Evolutionary conservation across 371 early-diverging fungal genomes (phyloP).

Genomic region (Haplosporangium sp.): DNA sequence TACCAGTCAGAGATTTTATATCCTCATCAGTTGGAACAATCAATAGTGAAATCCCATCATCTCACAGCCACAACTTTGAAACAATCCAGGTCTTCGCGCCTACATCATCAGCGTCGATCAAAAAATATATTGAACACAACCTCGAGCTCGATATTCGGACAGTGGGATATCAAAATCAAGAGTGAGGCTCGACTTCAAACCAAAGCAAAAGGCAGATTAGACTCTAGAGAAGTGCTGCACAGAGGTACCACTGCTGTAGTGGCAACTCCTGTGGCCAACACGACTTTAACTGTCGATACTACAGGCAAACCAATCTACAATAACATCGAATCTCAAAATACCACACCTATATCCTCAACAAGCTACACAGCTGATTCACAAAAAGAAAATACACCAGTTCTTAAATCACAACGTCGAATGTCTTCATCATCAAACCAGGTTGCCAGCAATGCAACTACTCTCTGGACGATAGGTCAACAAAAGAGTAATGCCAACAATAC

Average conservation of each 20-base stretch:
- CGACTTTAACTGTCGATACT: background rate
- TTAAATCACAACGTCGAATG: background rate
- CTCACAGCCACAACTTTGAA: background rate
- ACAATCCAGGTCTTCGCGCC: conserved; percentile 15
- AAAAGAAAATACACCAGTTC: background rate
- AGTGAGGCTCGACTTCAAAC: conserved; percentile 3
- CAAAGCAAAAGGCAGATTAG: conserved; percentile 17
- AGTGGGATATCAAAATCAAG: conserved; percentile 26
- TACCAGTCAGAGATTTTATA: background rate
- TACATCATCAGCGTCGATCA: conserved; percentile 17
- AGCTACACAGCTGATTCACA: background rate
- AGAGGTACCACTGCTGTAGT: background rate
- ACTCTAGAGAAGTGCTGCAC: background rate
- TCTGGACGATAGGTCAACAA: conserved; percentile 29
- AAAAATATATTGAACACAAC: conserved; percentile 7
- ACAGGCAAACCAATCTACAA: background rate
- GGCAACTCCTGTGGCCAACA: background rate
- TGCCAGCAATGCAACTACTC: conserved; percentile 20
- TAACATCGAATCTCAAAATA: background rate
- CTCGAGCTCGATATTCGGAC: conserved; percentile 15
- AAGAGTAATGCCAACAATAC: background rate
- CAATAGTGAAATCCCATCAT: background rate
- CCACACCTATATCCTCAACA: background rate
- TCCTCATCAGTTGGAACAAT: background rate
- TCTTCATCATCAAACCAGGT: conserved; percentile 6